Conservation (phyloP, 1,284 basidiomycete species). For the Blastosporella zonata region DNA sequence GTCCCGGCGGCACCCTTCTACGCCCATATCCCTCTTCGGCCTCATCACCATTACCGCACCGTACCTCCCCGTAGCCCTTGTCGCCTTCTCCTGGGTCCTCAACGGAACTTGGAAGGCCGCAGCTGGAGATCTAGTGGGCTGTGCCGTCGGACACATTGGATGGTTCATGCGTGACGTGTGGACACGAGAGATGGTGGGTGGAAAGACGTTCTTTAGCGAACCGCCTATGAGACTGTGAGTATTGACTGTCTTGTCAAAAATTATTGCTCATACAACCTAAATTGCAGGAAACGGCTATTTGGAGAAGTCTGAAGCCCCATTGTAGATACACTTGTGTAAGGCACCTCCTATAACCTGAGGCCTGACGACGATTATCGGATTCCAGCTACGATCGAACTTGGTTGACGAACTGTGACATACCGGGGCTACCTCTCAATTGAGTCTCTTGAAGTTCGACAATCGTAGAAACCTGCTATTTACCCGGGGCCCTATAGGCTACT, state of each 20-base stretch:
- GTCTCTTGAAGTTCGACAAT: no score
- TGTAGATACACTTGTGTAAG: constrained; percentile 3
- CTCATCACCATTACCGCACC: constrained; percentile 93
- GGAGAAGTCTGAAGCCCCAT: constrained; percentile 43
- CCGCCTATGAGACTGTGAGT: constrained; percentile 81
- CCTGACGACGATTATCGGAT: no score
- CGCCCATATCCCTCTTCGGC: constrained; percentile 94
- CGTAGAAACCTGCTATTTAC: no score
- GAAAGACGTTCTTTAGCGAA: constrained; percentile 70
- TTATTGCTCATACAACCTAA: constrained; percentile 4
- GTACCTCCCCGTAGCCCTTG: constrained; percentile 89
- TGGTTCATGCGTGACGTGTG: constrained; percentile 96
- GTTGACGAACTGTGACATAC: no score
- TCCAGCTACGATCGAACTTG: no score
- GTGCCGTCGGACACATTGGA: constrained; percentile 85
- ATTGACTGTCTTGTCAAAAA: constrained; percentile 3
- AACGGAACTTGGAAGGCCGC: constrained; percentile 86
- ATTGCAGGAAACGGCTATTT: constrained; percentile 58
- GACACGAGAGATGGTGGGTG: constrained; percentile 88
- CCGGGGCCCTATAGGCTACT: no score
- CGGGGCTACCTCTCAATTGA: no score
- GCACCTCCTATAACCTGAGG: not conserved
- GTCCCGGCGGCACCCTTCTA: constrained; percentile 90
- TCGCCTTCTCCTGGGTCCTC: constrained; percentile 87
- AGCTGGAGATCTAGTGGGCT: constrained; percentile 82